A percentile compares a stretch with the other conserved stretches of the same genome.
Evolutionary conservation across 768 basidiomycete genomes (phyloP).

Genomic region (Suillus occidentalis): DNA sequence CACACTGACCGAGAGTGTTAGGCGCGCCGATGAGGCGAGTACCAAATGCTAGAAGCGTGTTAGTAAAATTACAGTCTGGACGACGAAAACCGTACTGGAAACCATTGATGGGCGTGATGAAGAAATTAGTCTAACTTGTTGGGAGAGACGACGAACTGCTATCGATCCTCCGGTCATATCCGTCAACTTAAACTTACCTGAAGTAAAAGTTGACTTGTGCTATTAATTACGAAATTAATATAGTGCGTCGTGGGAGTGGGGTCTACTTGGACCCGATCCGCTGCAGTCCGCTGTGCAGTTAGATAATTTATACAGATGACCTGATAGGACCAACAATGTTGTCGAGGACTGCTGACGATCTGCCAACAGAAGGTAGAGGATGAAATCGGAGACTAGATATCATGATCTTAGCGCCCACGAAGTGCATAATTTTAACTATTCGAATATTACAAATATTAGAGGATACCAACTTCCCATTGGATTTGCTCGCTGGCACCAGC

Average conservation of each 20-base stretch:
- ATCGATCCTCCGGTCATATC: conserved; percentile 28
- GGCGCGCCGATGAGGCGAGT: conserved; percentile 82
- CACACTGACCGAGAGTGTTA: conserved; percentile 84
- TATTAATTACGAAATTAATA: background rate
- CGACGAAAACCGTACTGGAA: conserved; percentile 15
- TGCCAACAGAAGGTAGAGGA: background rate
- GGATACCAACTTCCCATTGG: background rate
- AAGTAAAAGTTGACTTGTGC: background rate
- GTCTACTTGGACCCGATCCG: background rate
- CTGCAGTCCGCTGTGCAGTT: background rate
- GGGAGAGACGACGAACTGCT: conserved; percentile 50
- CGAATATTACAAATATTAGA: conserved; percentile 1
- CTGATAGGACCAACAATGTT: background rate
- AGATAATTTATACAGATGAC: background rate
- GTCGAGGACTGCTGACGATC: background rate
- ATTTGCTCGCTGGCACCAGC: conserved; percentile 7
- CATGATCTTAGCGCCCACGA: background rate
- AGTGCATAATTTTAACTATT: background rate
- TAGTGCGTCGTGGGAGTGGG: background rate
- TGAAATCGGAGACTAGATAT: background rate
- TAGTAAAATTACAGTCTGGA: conserved; percentile 8
- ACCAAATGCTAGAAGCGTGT: conserved; percentile 53
- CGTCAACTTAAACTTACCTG: conserved; percentile 10
- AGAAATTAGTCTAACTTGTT: conserved; percentile 56
- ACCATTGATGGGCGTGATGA: conserved; percentile 47